Evolutionary conservation across 2,329 filamentous ascomycete genomes (phyloP), one percentile per base, ranked within the genome.

Genomic region (Fusarium incarnatum): DNA sequence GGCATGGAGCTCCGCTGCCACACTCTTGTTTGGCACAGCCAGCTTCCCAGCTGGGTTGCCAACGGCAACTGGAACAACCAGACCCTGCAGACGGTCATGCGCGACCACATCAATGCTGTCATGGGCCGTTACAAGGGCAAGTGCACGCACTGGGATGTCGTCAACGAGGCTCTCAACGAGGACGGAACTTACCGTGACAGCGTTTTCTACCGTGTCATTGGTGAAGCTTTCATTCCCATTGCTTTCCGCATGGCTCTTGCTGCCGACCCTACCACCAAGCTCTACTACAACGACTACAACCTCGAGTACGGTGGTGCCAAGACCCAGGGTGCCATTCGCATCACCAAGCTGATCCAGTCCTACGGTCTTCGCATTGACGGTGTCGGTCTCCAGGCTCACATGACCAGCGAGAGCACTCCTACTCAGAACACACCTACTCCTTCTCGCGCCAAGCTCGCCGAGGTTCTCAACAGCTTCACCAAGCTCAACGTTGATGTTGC

Each of bases 211-310:
- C 60, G 60, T 0, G 60, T 63, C 6, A 63, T 64, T 4, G 58
- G 60, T 18, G 60, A 64, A 32, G 60, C 60, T 4, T 64, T 47
- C 58, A 64, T 64, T 42, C 60, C 60, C 15, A 64, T 64, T 25
- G 60, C 60, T 25, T 64, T 64, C 48, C 60, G 60, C 20, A 64
- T 64, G 60, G 60, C 58, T 18, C 13, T 44, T 20, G 60, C 60
- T 13, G 60, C 60, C 28, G 60, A 64, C 42, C 60, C 60, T 5
- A 64, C 25, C 2, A 64, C 60, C 23, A 64, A 64, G 58, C 60
- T 64, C 4, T 64, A 64, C 48, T 64, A 64, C 48, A 64, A 64
- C 48, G 60, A 64, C 58, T 64, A 64, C 28, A 63, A 64, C 60
- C 60, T 64, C 6, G 60, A 64, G 42, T 64, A 64, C 15, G 58